Conservation (phyloP, 257 asterid genomes). For the Gynochthodes officinalis region DNA sequence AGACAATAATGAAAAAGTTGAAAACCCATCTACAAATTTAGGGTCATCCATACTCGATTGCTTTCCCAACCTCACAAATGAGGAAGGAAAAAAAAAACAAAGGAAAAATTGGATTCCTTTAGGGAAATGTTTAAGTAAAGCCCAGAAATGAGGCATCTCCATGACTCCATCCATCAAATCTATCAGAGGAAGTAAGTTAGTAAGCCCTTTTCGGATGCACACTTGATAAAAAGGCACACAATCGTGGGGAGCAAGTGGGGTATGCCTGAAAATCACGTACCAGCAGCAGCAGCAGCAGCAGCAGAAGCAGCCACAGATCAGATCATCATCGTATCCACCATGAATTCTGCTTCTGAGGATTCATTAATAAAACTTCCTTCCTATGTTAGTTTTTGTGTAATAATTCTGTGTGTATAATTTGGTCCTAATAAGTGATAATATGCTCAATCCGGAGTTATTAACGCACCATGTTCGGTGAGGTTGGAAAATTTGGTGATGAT, state of each 20-base stretch:
- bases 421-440: no score
- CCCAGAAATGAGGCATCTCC: neutral
- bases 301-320: constrained; percentile 9
- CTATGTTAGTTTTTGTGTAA: neutral
- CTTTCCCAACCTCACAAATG: neutral
- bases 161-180: neutral
- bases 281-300: constrained; percentile 17
- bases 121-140: neutral
- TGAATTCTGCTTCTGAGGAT: no score
- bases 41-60: neutral
- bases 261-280: constrained; percentile 20
- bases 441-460: no score
- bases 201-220: constrained; percentile 27
- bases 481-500: no score
- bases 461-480: no score
- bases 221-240: constrained; percentile 1
- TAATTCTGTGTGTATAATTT: no score
- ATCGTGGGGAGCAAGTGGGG: constrained; percentile 43
- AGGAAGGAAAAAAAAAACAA: neutral
- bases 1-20: constrained; percentile 10
- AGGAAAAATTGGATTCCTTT: neutral
- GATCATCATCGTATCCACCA: no score
- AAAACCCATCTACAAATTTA: neutral
- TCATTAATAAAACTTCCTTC: no score
- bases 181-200: constrained; percentile 14